Conservation (phyloP, 768 basidiomycete species). For the Russula sp. region DNA sequence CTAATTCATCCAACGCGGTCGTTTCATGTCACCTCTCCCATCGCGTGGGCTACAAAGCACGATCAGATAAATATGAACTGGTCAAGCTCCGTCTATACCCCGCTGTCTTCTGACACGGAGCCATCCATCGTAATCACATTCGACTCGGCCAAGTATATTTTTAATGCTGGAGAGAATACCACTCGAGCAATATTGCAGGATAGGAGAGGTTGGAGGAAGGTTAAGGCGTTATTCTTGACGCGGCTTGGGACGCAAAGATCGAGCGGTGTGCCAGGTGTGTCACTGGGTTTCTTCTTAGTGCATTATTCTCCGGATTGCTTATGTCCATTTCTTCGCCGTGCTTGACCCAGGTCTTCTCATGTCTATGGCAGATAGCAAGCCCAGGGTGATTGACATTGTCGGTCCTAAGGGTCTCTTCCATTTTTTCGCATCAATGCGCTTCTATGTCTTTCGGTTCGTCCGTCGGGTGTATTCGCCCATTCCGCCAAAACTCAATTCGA, state of each 20-base stretch:
- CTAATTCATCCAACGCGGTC: conserved; percentile 8
- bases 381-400: conserved; percentile 53
- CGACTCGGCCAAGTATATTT: conserved; percentile 77
- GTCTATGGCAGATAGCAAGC: conserved; percentile 71
- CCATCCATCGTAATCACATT: conserved; percentile 74
- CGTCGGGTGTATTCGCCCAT: conserved; percentile 23
- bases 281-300: not conserved
- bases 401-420: conserved; percentile 77
- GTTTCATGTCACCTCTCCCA: conserved; percentile 6
- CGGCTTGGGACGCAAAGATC: conserved; percentile 58
- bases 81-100: conserved; percentile 58
- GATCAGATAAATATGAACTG: conserved; percentile 47
- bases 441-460: conserved; percentile 62
- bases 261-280: conserved; percentile 71
- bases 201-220: conserved; percentile 59
- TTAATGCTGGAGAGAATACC: conserved; percentile 84
- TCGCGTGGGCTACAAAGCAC: not conserved
- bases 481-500: not conserved
- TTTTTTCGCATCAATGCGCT: conserved; percentile 65
- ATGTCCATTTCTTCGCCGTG: not conserved
- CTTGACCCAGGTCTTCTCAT: conserved; percentile 61
- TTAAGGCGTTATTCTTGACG: conserved; percentile 71
- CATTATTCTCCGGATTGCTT: not conserved
- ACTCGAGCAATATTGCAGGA: conserved; percentile 72
- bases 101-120: conserved; percentile 72